phyloP scores from a whole-genome alignment of 208 protist species.

The Crithidia mellificae region DNA sequence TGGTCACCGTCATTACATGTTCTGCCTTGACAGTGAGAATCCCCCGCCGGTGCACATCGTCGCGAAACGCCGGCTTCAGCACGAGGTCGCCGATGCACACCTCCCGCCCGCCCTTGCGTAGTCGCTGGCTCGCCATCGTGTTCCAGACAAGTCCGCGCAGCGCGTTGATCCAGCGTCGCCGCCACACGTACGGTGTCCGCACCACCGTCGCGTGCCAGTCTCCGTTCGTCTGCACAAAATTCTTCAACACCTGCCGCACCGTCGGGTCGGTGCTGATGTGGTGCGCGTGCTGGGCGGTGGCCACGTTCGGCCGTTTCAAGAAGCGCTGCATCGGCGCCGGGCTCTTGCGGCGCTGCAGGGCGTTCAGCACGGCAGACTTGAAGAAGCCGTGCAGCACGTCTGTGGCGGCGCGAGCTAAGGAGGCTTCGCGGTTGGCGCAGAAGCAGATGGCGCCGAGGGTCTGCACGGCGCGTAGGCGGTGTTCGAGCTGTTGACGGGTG shows the following conservation, averaged over 20 bases:
- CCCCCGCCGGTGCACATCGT: constrained; percentile 55
- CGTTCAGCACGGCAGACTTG: constrained; percentile 76
- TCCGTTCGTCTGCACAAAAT: constrained; percentile 60
- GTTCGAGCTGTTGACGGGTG: constrained; percentile 47
- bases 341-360: constrained; percentile 62
- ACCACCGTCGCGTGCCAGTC: constrained; percentile 66
- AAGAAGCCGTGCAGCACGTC: constrained; percentile 86
- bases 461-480: constrained; percentile 65
- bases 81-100: constrained; percentile 80
- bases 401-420: constrained; percentile 70
- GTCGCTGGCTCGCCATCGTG: constrained; percentile 68
- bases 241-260: constrained; percentile 67
- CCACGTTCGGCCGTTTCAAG: constrained; percentile 55
- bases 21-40: constrained; percentile 77
- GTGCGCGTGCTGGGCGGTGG: constrained; percentile 66
- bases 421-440: constrained; percentile 76
- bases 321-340: constrained; percentile 70
- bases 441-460: constrained; percentile 80
- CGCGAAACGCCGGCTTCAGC: constrained; percentile 58
- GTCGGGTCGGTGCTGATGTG: constrained; percentile 64
- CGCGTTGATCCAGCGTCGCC: constrained; percentile 78
- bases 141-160: constrained; percentile 83
- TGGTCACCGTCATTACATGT: constrained; percentile 66
- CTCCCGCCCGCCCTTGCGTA: constrained; percentile 35
- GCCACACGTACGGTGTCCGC: constrained; percentile 72